Evolutionary conservation across 345 rosid genomes (phyloP).

Genomic region (Bruguiera sexangula): DNA sequence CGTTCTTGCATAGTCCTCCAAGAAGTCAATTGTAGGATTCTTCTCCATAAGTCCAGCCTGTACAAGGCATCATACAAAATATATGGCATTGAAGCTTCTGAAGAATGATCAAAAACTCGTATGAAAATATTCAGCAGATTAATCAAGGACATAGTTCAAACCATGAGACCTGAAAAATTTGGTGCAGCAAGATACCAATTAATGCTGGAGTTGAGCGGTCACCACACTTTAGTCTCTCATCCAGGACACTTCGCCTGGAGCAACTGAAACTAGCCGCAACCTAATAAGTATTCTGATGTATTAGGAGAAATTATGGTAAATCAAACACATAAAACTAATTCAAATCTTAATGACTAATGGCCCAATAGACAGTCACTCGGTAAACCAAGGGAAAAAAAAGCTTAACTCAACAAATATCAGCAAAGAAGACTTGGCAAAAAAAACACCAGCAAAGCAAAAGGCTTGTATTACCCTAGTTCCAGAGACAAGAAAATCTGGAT

Average conservation of each 20-base stretch:
- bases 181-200: constrained; percentile 89
- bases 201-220: constrained; percentile 79
- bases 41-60: constrained; percentile 80
- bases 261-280: constrained; percentile 87
- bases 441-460: background rate
- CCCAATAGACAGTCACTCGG: background rate
- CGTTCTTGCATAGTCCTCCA: constrained; percentile 62
- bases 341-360: background rate
- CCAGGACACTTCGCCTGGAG: constrained; percentile 81
- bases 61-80: background rate
- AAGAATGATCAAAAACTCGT: constrained; percentile 6
- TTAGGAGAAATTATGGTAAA: background rate
- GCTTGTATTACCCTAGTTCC: constrained; percentile 71
- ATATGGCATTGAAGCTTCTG: constrained; percentile 14
- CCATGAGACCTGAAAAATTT: constrained; percentile 77
- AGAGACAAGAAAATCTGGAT: constrained; percentile 83
- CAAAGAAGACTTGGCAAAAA: constrained; percentile 5
- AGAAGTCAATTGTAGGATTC: constrained; percentile 48
- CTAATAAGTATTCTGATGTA: constrained; percentile 31
- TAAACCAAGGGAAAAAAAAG: background rate
- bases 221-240: constrained; percentile 77
- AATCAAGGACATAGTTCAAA: constrained; percentile 4
- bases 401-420: constrained; percentile 7
- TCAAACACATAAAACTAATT: background rate
- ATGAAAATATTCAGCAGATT: background rate